Conservation (phyloP, 306 rosid species). For the Senna tora region DNA sequence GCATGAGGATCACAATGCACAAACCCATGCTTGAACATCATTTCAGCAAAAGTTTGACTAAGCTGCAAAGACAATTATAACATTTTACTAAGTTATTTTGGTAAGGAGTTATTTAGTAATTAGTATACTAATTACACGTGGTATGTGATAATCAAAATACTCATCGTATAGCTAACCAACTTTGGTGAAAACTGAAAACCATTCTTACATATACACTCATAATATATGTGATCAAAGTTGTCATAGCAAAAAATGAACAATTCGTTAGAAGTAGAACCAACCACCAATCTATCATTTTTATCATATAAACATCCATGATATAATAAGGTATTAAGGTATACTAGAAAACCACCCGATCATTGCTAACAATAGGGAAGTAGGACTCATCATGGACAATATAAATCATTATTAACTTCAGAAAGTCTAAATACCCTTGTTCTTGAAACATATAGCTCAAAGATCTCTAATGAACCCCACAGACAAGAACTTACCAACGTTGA, state of each 20-base stretch:
- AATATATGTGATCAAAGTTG: slow-evolving; percentile 21
- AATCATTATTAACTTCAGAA: neutral
- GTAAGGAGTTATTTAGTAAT: neutral
- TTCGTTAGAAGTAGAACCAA: too few relatives aligned
- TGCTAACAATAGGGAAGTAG: slow-evolving; percentile 1
- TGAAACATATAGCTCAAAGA: neutral
- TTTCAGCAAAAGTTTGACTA: slow-evolving; percentile 94
- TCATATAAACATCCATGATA: too few relatives aligned
- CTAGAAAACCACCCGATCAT: neutral
- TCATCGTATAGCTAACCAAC: slow-evolving; percentile 14
- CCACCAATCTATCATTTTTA: too few relatives aligned
- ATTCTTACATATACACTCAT: neutral
- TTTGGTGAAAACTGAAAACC: slow-evolving; percentile 17
- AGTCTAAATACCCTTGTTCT: neutral
- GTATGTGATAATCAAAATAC: slow-evolving; percentile 17
- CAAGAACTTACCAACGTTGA: slow-evolving; percentile 72
- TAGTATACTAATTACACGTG: slow-evolving; percentile 3
- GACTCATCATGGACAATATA: neutral
- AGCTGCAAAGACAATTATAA: slow-evolving; percentile 57
- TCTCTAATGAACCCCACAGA: slow-evolving; percentile 31
- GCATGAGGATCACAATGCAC: slow-evolving; percentile 99
- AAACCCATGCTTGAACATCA: slow-evolving; percentile 98
- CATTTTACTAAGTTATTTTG: slow-evolving; percentile 35
- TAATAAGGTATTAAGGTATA: too few relatives aligned
- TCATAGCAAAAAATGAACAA: neutral